Conservation (phyloP, 495 filamentous ascomycete species). For the Podospora anserina region DNA sequence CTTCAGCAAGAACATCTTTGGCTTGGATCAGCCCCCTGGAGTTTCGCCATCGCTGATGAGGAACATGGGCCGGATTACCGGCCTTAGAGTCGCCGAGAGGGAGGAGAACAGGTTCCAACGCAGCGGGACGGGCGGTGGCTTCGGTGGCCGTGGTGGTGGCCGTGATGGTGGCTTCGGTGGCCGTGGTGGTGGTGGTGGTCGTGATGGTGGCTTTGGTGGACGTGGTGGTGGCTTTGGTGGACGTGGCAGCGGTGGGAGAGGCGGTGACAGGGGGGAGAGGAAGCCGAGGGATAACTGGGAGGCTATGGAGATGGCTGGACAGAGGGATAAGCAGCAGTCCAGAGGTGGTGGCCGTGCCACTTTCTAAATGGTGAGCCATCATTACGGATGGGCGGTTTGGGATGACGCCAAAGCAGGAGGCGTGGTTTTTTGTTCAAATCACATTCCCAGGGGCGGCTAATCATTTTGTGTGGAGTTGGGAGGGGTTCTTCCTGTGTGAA, state of each 20-base stretch:
- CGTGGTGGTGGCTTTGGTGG: constrained; percentile 1
- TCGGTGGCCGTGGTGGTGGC: constrained; percentile 12
- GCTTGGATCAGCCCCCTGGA: constrained; percentile 55
- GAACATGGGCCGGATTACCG: constrained; percentile 45
- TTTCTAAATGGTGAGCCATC: constrained; percentile 1
- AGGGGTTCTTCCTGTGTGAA: background rate
- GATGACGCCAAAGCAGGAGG: background rate
- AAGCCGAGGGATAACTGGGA: constrained; percentile 9
- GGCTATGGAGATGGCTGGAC: constrained; percentile 14
- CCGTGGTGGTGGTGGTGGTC: constrained; percentile 16
- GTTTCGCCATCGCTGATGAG: constrained; percentile 42
- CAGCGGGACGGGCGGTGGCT: constrained; percentile 11
- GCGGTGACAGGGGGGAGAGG: constrained; percentile 5
- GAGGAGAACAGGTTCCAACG: background rate
- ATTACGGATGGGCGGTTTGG: background rate
- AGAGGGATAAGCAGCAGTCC: background rate
- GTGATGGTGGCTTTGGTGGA: constrained; percentile 16
- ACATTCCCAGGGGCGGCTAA: background rate
- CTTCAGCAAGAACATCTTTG: constrained; percentile 59
- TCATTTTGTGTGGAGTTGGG: background rate
- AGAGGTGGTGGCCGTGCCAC: background rate
- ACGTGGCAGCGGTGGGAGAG: background rate
- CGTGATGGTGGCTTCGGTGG: constrained; percentile 19
- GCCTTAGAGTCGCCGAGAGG: constrained; percentile 41
- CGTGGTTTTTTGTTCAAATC: too few relatives aligned